phyloP scores from a whole-genome alignment of 2,329 filamentous ascomycete species.

The Didymella lethalis region DNA sequence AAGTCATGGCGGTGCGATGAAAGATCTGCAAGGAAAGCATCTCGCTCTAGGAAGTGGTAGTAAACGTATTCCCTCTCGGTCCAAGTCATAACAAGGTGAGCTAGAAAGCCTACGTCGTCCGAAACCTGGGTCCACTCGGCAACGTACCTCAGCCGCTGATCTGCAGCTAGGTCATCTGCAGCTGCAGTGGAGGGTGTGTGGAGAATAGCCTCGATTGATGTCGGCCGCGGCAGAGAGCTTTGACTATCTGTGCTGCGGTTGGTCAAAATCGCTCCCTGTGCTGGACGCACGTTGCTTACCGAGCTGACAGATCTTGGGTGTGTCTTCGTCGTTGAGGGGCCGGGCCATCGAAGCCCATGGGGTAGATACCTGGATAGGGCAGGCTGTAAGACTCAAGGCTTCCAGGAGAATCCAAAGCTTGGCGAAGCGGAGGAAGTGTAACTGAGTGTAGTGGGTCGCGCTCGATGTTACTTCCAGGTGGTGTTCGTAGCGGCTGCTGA shows the following conservation, averaged over 20 bases:
- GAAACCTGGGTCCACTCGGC: slow-evolving; percentile 39
- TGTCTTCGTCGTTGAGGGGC: slow-evolving; percentile 37
- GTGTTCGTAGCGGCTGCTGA: slow-evolving; percentile 15
- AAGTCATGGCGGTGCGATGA: slow-evolving; percentile 34
- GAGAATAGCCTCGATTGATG: slow-evolving; percentile 35
- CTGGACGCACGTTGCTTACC: slow-evolving; percentile 30
- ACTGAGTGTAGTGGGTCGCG: slow-evolving; percentile 22
- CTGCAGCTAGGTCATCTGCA: slow-evolving; percentile 19
- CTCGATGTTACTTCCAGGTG: slow-evolving; percentile 7
- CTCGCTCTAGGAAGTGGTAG: slow-evolving; percentile 43
- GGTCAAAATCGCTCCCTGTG: slow-evolving; percentile 35
- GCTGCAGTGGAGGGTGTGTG: slow-evolving; percentile 20
- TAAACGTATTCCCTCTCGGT: slow-evolving; percentile 38
- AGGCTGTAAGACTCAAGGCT: slow-evolving; percentile 24
- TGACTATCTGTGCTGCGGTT: slow-evolving; percentile 41
- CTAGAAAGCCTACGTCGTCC: slow-evolving; percentile 28
- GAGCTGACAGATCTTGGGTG: slow-evolving; percentile 36
- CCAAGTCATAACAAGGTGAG: slow-evolving; percentile 39
- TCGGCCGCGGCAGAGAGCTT: slow-evolving; percentile 24
- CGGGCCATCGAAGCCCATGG: slow-evolving; percentile 32
- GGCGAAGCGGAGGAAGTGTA: slow-evolving; percentile 41
- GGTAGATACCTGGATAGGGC: slow-evolving; percentile 29
- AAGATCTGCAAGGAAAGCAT: slow-evolving; percentile 43
- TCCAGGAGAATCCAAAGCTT: slow-evolving; percentile 36
- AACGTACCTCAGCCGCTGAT: slow-evolving; percentile 31